These are phyloP conservation scores for Globisporangium carolinianum DNA, from an alignment of 352 stramenopile genomes.

Conservation along the genomic window DNA sequence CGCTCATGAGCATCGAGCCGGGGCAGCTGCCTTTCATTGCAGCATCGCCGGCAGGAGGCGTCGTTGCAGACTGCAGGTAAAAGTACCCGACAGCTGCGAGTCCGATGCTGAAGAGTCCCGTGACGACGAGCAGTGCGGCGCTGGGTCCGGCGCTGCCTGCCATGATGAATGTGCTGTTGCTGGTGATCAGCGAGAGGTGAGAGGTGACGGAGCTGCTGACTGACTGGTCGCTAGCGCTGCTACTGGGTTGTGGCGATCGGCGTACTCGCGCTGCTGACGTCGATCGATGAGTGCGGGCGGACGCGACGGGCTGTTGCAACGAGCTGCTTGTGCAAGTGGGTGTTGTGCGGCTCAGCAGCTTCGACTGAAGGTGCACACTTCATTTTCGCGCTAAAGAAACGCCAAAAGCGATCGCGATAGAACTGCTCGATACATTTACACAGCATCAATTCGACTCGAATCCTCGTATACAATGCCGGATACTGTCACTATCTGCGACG, in stretches of 20 bases:
- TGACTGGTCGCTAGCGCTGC: neutral
- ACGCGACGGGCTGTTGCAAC: neutral
- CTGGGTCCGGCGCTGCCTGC: constrained; percentile 23
- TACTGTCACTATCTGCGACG: too few relatives aligned
- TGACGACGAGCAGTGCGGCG: constrained; percentile 46
- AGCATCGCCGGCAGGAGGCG: neutral
- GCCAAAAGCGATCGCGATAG: too few relatives aligned
- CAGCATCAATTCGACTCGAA: too few relatives aligned
- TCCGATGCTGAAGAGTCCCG: constrained; percentile 50
- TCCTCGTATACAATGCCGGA: too few relatives aligned
- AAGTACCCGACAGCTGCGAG: constrained; percentile 52
- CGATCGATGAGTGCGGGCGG: neutral
- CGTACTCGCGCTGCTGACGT: neutral
- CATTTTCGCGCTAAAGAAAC: too few relatives aligned
- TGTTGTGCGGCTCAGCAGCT: too few relatives aligned
- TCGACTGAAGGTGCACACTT: too few relatives aligned
- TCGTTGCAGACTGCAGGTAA: constrained; percentile 30
- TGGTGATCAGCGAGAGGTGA: neutral
- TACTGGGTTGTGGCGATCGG: neutral
- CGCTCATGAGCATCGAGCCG: constrained; percentile 21
- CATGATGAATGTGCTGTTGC: constrained; percentile 13
- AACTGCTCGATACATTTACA: too few relatives aligned
- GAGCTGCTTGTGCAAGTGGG: too few relatives aligned
- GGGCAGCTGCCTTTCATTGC: constrained; percentile 15
- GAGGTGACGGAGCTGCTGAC: neutral